Conservation (phyloP, 1,139 yeast genomes). For the Ogataea hybrid region DNA sequence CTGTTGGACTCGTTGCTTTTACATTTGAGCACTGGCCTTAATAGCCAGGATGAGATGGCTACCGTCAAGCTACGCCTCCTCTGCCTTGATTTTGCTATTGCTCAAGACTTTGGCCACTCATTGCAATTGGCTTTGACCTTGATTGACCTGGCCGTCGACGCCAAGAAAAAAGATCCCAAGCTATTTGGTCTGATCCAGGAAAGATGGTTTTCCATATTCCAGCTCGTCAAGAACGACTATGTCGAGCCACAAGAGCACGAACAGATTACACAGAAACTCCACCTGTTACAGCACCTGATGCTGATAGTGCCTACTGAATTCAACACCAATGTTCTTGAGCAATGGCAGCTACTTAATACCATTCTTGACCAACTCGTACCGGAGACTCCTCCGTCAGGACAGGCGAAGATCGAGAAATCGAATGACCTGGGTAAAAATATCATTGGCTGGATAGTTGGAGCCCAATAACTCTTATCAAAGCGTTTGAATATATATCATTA, state of each 20-base stretch:
- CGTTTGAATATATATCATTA: not conserved
- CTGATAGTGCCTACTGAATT: conserved; percentile 41
- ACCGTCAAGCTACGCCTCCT: conserved; percentile 40
- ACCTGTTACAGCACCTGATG: conserved; percentile 46
- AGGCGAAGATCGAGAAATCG: conserved; percentile 13
- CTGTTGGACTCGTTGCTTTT: conserved; percentile 42
- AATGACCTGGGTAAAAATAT: conserved; percentile 31
- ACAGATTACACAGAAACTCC: conserved; percentile 42
- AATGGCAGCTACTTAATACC: conserved; percentile 39
- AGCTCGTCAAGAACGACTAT: conserved; percentile 43
- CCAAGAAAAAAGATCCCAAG: conserved; percentile 10
- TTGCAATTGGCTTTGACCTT: conserved; percentile 37
- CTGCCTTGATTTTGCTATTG: conserved; percentile 58
- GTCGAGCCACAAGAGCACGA: conserved; percentile 21
- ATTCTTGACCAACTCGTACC: conserved; percentile 17
- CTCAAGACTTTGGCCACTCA: conserved; percentile 56
- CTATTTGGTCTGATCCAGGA: conserved; percentile 32
- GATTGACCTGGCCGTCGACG: conserved; percentile 22
- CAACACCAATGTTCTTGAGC: conserved; percentile 37
- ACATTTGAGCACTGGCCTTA: conserved; percentile 39
- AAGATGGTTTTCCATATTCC: conserved; percentile 63
- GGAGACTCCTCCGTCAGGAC: not conserved
- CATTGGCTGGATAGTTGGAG: conserved; percentile 35
- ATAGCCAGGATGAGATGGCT: conserved; percentile 7
- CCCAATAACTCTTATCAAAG: conserved; percentile 16